Evolutionary conservation across 331 rosid species (phyloP), one percentile per base, ranked within the genome.

Genomic region (Telfairia occidentalis): DNA sequence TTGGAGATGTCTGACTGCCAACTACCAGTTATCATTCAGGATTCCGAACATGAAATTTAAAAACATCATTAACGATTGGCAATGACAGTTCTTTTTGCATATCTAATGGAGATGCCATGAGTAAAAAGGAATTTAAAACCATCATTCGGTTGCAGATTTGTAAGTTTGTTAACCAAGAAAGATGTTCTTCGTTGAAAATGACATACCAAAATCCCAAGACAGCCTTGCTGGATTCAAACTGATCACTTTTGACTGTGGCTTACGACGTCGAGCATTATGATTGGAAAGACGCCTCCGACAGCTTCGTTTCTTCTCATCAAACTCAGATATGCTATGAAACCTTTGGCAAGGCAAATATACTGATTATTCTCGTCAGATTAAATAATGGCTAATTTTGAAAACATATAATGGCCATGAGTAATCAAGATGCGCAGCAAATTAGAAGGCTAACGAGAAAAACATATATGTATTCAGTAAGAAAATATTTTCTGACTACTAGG

Each of bases 241-340:
- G 74, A 80, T 70, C 55, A 86, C 84, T 73, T 84, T 87, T 24
- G 85, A 81, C 71, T 78, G 97, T 35, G 95, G 90, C 84, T 94
- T 94, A 77, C 97, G 98, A 30, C 98, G 98, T 86, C 98, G 90
- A 71, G 98, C 96, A 81, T 94, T 94, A 78, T 94, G 98, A 89
- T 94, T 93, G 16, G 86, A 89, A 53, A 94, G 98, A 76, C 97
- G 97, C 19, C 81, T 87, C 53, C 97, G 90, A 81, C 97, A 94
- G 85, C 97, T 94, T 85, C 98, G 89, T 83, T 94, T 94, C 78
- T 86, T 86, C 29, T 88, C 95, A 80, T 94, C 98, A 77, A 94
- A 94, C 75, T 89, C 97, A 26, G 89, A 84, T 50, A 89, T 85
- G 74, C 85, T 83, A 73, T 94, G 98, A 87, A 94, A 94, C 96